phyloP scores from a whole-genome alignment of 177 flowering plant genomes.

The Telopea speciosissima region DNA sequence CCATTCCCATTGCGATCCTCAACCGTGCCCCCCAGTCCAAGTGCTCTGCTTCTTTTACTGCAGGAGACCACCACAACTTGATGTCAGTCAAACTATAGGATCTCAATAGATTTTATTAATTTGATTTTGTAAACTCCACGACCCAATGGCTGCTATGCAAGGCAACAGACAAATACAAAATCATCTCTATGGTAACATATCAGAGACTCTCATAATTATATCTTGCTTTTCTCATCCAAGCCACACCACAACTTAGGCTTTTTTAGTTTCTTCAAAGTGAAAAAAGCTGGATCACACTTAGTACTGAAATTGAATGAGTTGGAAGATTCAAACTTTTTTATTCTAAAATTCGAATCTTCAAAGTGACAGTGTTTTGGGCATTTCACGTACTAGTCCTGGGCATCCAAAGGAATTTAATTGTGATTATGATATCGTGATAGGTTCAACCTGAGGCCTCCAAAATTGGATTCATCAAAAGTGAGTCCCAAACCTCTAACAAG shows the following conservation, averaged over 20 bases:
- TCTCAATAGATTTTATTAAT: neutral
- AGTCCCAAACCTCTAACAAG: neutral
- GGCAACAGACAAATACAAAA: neutral
- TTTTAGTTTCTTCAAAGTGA: neutral
- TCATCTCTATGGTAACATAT: neutral
- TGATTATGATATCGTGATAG: neutral
- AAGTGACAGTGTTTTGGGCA: neutral
- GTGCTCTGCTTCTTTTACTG: slow-evolving; percentile 81
- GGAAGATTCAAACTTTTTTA: neutral
- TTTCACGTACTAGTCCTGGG: neutral
- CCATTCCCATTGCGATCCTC: slow-evolving; percentile 68
- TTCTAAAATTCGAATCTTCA: neutral
- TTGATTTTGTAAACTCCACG: neutral
- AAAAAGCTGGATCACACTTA: neutral
- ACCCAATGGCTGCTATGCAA: neutral
- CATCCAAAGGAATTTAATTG: neutral
- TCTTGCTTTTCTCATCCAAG: neutral
- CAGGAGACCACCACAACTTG: slow-evolving; percentile 12
- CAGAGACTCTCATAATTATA: neutral
- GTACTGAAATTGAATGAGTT: neutral
- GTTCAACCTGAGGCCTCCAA: neutral
- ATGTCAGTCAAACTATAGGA: neutral
- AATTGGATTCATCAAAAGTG: neutral
- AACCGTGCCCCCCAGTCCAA: slow-evolving; percentile 66
- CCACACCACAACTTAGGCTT: neutral